Percentiles rank a stretch among this genome's conserved stretches.
Conservation (phyloP, 2,329 filamentous ascomycete species). For the Harringtonia lauricola region DNA sequence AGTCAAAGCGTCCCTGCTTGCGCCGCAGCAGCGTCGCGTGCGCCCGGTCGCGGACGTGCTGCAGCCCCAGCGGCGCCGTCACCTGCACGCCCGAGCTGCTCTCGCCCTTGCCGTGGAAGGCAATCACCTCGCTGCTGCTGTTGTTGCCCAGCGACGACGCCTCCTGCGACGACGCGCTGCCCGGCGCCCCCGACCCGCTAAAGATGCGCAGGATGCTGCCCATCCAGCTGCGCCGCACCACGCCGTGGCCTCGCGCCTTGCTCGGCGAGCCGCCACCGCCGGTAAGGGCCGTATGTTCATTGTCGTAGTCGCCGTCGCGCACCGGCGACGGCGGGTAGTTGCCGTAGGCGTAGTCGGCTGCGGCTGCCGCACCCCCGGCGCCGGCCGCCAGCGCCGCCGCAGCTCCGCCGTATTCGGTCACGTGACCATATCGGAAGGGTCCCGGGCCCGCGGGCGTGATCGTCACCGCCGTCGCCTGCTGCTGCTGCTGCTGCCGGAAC, state of each 20-base stretch:
- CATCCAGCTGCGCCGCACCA: slow-evolving; percentile 55
- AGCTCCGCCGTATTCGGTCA: neutral
- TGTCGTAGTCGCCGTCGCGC: slow-evolving; percentile 21
- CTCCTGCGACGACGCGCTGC: slow-evolving; percentile 2
- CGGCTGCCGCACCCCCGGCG: neutral
- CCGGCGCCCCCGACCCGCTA: slow-evolving; percentile 22
- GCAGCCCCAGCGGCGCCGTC: neutral
- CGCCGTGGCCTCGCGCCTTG: slow-evolving; percentile 42
- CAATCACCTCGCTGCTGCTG: neutral
- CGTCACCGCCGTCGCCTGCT: neutral
- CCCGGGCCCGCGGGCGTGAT: neutral
- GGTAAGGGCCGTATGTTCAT: slow-evolving; percentile 21
- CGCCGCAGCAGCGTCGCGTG: slow-evolving; percentile 33
- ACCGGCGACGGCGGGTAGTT: neutral
- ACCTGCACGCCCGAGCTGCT: slow-evolving; percentile 13
- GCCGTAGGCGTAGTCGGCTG: neutral
- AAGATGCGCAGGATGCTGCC: slow-evolving; percentile 58
- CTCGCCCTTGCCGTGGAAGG: neutral
- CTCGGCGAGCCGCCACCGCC: slow-evolving; percentile 43
- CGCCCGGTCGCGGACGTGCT: slow-evolving; percentile 24
- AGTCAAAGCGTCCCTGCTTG: slow-evolving; percentile 44
- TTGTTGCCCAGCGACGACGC: neutral
- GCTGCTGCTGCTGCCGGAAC: neutral
- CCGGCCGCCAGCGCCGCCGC: neutral
- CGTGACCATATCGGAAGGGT: neutral